Conservation (phyloP, 257 asterid species). For the Nyctanthes arbortristis region DNA sequence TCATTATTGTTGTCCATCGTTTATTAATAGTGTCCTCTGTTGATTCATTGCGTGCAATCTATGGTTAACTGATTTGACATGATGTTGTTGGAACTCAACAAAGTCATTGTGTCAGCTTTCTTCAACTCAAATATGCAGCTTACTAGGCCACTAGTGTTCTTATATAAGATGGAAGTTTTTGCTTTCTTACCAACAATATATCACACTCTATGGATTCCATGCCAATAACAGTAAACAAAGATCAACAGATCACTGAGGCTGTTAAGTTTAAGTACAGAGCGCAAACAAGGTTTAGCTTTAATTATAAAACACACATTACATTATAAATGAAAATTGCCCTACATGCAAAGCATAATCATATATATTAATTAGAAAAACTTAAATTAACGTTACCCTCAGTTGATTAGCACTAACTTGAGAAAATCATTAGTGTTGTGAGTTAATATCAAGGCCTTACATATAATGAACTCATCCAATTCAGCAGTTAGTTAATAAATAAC, state of each 20-base stretch:
- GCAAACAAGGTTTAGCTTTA: background rate
- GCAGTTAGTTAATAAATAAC: background rate
- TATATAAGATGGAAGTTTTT: background rate
- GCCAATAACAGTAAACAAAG: background rate
- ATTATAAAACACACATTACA: background rate
- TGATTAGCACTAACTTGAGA: background rate
- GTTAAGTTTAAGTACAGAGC: background rate
- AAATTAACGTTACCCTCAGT: background rate
- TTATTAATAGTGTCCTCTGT: conserved; percentile 6
- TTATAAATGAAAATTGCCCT: background rate
- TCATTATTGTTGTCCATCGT: conserved; percentile 15
- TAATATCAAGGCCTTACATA: background rate
- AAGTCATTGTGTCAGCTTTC: background rate
- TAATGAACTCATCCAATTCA: background rate
- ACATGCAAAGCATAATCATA: background rate
- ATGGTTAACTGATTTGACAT: conserved; percentile 6
- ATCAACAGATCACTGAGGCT: background rate
- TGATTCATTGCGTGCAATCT: conserved; percentile 9
- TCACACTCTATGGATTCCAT: background rate
- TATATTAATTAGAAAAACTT: background rate
- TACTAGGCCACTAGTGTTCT: background rate
- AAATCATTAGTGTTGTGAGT: background rate
- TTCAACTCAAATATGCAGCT: conserved; percentile 4
- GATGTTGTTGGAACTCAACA: background rate
- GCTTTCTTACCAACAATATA: background rate